These are phyloP conservation scores for Cladosporium sp. DNA, from an alignment of 2,329 filamentous ascomycete genomes.

Conservation along the genomic window DNA sequence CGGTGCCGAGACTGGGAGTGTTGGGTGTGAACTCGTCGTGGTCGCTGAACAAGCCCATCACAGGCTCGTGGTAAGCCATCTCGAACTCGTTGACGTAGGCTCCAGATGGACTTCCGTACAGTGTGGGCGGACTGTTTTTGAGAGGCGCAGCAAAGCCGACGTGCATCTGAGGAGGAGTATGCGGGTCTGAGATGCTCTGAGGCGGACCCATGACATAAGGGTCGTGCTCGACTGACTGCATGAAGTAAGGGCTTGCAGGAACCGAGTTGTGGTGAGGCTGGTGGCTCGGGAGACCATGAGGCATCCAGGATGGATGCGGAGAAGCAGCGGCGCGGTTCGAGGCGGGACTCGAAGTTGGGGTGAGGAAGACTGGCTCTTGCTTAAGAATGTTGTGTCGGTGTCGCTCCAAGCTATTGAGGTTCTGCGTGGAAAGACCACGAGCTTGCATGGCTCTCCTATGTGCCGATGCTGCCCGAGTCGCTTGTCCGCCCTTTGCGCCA, in stretches of 20 bases:
- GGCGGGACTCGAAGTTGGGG: conserved; percentile 7
- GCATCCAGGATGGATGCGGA: not conserved
- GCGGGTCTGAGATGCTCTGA: conserved; percentile 15
- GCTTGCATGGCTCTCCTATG: conserved; percentile 5
- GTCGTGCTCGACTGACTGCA: conserved; percentile 11
- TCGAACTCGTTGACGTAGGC: conserved; percentile 8
- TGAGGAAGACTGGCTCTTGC: conserved; percentile 11
- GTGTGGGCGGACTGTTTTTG: conserved; percentile 14
- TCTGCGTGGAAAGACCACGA: not conserved
- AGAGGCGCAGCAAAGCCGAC: conserved; percentile 10
- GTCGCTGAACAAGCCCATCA: conserved; percentile 18
- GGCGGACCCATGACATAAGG: conserved; percentile 13
- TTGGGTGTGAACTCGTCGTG: conserved; percentile 23
- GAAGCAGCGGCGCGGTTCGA: conserved; percentile 8
- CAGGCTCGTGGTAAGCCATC: conserved; percentile 19
- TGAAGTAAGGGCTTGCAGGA: conserved; percentile 21
- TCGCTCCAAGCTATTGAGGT: conserved; percentile 19
- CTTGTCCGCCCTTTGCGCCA: conserved; percentile 43
- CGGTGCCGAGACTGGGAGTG: conserved; percentile 26
- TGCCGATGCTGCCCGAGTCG: conserved; percentile 28
- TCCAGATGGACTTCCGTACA: conserved; percentile 11
- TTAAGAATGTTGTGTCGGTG: conserved; percentile 16
- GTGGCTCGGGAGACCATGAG: not conserved
- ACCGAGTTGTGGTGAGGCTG: conserved; percentile 5
- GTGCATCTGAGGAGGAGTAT: conserved; percentile 8